Evolutionary conservation across 371 early-diverging fungal species (phyloP).

Genomic region (Circinella minor): DNA sequence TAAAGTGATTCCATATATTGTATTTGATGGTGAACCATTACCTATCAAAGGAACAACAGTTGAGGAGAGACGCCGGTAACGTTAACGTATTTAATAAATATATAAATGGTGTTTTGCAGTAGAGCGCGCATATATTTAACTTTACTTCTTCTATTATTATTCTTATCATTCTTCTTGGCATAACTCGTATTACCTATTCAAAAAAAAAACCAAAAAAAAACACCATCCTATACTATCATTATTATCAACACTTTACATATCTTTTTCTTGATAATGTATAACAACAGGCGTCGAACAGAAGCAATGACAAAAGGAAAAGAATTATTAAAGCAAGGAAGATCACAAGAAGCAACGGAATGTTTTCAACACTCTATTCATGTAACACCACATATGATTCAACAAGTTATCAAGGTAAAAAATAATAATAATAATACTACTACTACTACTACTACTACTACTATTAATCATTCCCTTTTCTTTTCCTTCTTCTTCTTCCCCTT

Average conservation of each 20-base stretch:
- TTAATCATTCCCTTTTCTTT: neutral
- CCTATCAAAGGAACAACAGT: slow-evolving; percentile 88
- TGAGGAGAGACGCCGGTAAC: slow-evolving; percentile 62
- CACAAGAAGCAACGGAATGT: slow-evolving; percentile 65
- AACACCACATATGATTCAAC: slow-evolving; percentile 79
- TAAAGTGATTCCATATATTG: slow-evolving; percentile 85
- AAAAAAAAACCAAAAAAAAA: no score
- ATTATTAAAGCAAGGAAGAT: slow-evolving; percentile 53
- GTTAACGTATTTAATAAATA: neutral
- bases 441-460: neutral
- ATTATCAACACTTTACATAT: no score
- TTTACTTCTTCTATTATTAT: neutral
- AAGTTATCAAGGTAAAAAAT: slow-evolving; percentile 62
- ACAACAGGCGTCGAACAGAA: slow-evolving; percentile 56
- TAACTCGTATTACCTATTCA: no score
- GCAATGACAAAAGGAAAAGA: slow-evolving; percentile 56
- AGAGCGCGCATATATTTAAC: slow-evolving; percentile 10
- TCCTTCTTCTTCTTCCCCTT: neutral
- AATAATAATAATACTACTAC: slow-evolving; percentile 33
- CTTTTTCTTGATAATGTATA: no score
- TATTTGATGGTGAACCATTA: slow-evolving; percentile 96
- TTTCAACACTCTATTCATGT: slow-evolving; percentile 78
- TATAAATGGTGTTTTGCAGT: slow-evolving; percentile 7
- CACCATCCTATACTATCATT: no score
- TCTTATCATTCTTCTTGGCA: neutral